Evolutionary conservation across 495 filamentous ascomycete genomes (phyloP), one percentile per base, ranked within the genome.

Genomic region (Cryomyces minteri): DNA sequence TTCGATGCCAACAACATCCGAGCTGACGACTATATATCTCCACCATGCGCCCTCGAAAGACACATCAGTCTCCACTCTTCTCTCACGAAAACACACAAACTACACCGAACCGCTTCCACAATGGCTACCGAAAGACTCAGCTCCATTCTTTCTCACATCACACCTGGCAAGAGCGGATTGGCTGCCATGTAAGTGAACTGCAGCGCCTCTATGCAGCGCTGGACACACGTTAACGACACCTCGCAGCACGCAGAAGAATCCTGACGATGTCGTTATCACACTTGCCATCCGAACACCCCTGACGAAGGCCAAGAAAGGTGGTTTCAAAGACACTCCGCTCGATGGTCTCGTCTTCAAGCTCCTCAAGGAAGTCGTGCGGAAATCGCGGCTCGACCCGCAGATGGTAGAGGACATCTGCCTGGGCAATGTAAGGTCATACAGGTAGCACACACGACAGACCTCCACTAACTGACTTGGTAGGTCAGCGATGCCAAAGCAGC

Each of bases 221-320:
- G 12, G 39, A n/a, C 12, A 39, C 25, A 43, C 40, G 30, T 18
- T 48, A 29, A 46, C 33, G n/a, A 38, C 39, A 32, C 39, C 32
- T 41, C 43, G 43, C 54, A 95, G 88, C 62, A 90, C 84, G 18
- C 79, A 83, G 47, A 88, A 95, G 69, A 92, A 88, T 61, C 76
- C 88, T 48, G 90, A 98, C 63, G 90, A 98, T 72, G 72, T 95
- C 12, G 90, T 98, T 50, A 90, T 98, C 58, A 78, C 92, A 50
- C 88, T 86, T 31, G 78, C 84, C 6, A 72, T 93, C 45, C 84
- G 87, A 39, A 94, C 87, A 12, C 80, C 87, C 33, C 75, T 93
- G 51, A 80, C 77, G 41, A 82, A 85, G 48, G 80, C 82, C 45
- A 74, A 79, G 62, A 83, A 84, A 60, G 90, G 90, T 46, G 84